phyloP scores from a whole-genome alignment of 2,329 filamentous ascomycete genomes.

The Epicoccum nigrum region DNA sequence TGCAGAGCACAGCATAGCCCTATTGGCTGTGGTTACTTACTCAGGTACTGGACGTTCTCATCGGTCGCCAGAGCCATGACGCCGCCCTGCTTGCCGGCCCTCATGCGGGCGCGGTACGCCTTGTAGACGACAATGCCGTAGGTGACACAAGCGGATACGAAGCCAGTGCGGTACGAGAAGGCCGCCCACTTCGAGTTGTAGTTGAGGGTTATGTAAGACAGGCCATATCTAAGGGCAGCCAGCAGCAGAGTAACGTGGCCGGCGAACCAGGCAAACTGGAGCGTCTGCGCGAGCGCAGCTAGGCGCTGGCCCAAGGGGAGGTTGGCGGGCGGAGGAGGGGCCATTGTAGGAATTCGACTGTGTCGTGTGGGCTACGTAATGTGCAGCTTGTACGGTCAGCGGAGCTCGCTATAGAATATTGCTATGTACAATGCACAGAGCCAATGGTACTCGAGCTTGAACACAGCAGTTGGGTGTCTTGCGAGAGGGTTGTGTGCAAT shows the following conservation, averaged over 20 bases:
- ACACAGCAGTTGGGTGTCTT: slow-evolving; percentile 24
- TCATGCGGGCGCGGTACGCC: slow-evolving; percentile 84
- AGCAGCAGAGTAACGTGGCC: slow-evolving; percentile 89
- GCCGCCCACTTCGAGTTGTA: slow-evolving; percentile 77
- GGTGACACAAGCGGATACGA: slow-evolving; percentile 85
- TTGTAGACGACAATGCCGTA: slow-evolving; percentile 99
- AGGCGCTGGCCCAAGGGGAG: slow-evolving; percentile 77
- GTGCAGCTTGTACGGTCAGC: slow-evolving; percentile 35
- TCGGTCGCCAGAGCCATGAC: slow-evolving; percentile 74
- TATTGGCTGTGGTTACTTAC: slow-evolving; percentile 63
- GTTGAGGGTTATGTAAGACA: slow-evolving; percentile 91
- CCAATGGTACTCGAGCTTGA: slow-evolving; percentile 18
- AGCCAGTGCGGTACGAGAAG: slow-evolving; percentile 88
- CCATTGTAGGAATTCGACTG: slow-evolving; percentile 58
- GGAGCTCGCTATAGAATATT: slow-evolving; percentile 22
- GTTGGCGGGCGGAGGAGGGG: slow-evolving; percentile 73
- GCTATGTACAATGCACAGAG: slow-evolving; percentile 23
- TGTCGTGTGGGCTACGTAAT: slow-evolving; percentile 39
- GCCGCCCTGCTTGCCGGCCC: slow-evolving; percentile 71
- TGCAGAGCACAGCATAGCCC: slow-evolving; percentile 6
- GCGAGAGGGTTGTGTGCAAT: slow-evolving; percentile 36
- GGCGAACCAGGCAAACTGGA: slow-evolving; percentile 77
- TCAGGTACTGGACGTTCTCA: slow-evolving; percentile 97
- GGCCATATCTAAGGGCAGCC: slow-evolving; percentile 77
- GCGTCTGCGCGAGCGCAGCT: slow-evolving; percentile 78